Percentiles rank a stretch among this genome's conserved stretches.
Conservation (phyloP, 2,329 filamentous ascomycete genomes). For the Fusarium sublunatum region DNA sequence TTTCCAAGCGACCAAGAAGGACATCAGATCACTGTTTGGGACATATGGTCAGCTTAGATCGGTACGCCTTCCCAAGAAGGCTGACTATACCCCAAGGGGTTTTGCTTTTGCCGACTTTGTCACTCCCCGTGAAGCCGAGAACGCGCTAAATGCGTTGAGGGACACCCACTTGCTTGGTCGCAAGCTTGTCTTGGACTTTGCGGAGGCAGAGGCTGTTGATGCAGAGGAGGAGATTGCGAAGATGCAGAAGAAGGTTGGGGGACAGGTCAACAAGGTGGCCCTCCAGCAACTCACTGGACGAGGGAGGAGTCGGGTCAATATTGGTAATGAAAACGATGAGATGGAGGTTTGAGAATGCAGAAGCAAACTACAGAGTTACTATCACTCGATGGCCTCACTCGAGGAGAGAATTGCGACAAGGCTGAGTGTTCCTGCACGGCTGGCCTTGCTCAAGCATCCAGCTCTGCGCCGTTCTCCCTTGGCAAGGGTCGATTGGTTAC, state of each 20-base stretch:
- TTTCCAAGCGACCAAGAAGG: conserved; percentile 94
- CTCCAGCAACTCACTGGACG: conserved; percentile 87
- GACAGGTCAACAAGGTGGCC: conserved; percentile 90
- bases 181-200: conserved; percentile 90
- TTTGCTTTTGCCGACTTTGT: conserved; percentile 98
- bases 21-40: conserved; percentile 85
- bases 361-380: conserved; percentile 35
- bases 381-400: conserved; percentile 17
- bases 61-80: conserved; percentile 94
- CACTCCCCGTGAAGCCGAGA: conserved; percentile 87
- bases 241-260: conserved; percentile 95
- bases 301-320: conserved; percentile 88
- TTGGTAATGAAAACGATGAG: conserved; percentile 76
- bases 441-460: conserved; percentile 21
- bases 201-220: conserved; percentile 87
- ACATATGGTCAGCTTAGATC: conserved; percentile 93
- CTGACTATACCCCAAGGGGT: conserved; percentile 86
- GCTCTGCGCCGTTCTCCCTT: conserved; percentile 42
- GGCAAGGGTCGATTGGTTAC: conserved; percentile 41
- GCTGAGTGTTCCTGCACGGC: conserved; percentile 40
- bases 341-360: conserved; percentile 51
- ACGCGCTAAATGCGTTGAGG: conserved; percentile 88
- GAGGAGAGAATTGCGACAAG: conserved; percentile 36
- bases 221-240: conserved; percentile 95
- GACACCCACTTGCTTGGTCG: conserved; percentile 95